A percentile compares a stretch with the other conserved stretches of the same genome.
Evolutionary conservation across 495 filamentous ascomycete genomes (phyloP).

Genomic region (Cercophora sp.): DNA sequence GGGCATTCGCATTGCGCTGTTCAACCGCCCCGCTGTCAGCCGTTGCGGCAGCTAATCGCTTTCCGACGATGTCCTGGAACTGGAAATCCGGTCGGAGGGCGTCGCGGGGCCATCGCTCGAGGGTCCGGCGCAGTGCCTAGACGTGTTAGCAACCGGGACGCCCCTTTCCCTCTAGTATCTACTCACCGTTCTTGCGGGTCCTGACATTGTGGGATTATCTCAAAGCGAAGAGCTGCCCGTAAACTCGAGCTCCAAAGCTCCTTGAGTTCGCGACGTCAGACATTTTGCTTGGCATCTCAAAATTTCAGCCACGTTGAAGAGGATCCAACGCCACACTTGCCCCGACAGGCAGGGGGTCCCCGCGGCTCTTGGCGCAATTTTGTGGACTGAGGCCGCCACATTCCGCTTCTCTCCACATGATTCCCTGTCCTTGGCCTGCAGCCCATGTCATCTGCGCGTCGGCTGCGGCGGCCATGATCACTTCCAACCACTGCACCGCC

Average conservation of each 20-base stretch:
- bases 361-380: not conserved
- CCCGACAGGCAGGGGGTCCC: not conserved
- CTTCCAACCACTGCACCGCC: not conserved
- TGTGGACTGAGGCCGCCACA: too few species aligned
- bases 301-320: not conserved
- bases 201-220: too few species aligned
- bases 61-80: slow-evolving; percentile 65
- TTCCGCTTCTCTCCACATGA: too few species aligned
- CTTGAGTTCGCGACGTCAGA: too few species aligned
- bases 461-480: not conserved
- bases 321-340: not conserved
- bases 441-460: not conserved
- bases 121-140: slow-evolving; percentile 51
- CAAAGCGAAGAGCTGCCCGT: too few species aligned
- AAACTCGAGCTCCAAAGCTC: too few species aligned
- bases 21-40: slow-evolving; percentile 31
- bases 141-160: not conserved
- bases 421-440: not conserved
- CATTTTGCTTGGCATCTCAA: not conserved
- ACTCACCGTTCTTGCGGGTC: slow-evolving; percentile 7
- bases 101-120: slow-evolving; percentile 76
- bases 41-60: slow-evolving; percentile 49
- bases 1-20: slow-evolving; percentile 61
- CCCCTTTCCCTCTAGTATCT: not conserved
- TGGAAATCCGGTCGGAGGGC: slow-evolving; percentile 71